Evolutionary conservation across 305 asterid genomes (phyloP).

Genomic region (Fraxinus baroniana): DNA sequence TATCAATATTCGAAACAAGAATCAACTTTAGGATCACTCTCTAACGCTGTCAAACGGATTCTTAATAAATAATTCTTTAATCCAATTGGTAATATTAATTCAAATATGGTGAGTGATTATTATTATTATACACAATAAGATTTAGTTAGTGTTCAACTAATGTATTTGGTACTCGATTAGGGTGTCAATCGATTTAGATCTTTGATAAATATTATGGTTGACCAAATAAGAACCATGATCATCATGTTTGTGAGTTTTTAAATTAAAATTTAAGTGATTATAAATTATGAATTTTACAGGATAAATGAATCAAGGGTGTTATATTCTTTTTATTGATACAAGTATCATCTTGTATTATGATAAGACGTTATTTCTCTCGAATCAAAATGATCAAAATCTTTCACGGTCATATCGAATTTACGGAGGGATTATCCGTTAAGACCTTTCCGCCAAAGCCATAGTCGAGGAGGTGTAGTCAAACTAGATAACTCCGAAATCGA

Average conservation of each 20-base stretch:
- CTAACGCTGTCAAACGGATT: background rate
- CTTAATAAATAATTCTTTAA: background rate
- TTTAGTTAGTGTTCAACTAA: background rate
- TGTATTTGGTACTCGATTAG: background rate
- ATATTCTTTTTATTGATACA: no score
- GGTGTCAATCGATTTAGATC: background rate
- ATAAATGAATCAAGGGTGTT: background rate
- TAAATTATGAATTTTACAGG: no score
- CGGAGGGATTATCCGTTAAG: background rate
- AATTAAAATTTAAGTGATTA: no score
- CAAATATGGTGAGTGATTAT: background rate
- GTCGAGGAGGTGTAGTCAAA: no score
- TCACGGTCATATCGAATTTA: background rate
- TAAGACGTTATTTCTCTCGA: background rate
- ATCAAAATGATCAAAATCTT: background rate
- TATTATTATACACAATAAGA: background rate
- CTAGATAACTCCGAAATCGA: no score
- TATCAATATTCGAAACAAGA: background rate
- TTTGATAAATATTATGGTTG: background rate
- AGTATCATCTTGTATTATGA: background rate
- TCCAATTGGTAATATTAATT: background rate
- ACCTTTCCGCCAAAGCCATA: no score
- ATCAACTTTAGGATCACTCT: background rate
- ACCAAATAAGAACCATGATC: background rate
- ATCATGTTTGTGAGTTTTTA: background rate